phyloP scores from a whole-genome alignment of 1,284 basidiomycete species.

The Boletus smithii region DNA sequence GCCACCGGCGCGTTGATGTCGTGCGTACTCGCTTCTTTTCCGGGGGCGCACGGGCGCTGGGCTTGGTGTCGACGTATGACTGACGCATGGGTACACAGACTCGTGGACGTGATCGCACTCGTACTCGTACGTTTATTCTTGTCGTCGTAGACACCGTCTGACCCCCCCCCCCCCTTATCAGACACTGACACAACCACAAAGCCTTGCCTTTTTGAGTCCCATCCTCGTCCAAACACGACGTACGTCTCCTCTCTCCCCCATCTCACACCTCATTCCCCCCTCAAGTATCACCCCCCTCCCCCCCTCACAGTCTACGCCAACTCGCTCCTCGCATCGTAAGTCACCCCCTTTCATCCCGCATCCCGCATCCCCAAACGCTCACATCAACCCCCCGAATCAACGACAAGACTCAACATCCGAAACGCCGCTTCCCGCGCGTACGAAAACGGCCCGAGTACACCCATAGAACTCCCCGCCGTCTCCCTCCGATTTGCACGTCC shows the following conservation, averaged over 20 bases:
- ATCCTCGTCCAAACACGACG: conserved; percentile 30
- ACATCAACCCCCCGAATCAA: no score
- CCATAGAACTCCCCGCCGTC: conserved; percentile 13
- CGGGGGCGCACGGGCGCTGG: no score
- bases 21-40: conserved; percentile 19
- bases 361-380: background rate
- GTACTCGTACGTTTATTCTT: conserved; percentile 20
- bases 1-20: conserved; percentile 28
- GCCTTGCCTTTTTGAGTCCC: conserved; percentile 21
- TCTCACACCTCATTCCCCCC: background rate
- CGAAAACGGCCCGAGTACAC: background rate
- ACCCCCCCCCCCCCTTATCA: background rate
- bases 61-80: no score
- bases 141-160: background rate
- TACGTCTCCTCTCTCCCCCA: conserved; percentile 8
- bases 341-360: background rate
- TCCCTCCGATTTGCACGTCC: conserved; percentile 25
- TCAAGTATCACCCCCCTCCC: background rate
- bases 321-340: conserved; percentile 30
- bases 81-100: no score
- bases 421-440: conserved; percentile 18
- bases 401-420: conserved; percentile 27
- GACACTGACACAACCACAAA: conserved; percentile 20
- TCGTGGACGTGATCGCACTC: conserved; percentile 29
- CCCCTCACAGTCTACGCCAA: conserved; percentile 25